A percentile compares a stretch with the other conserved stretches of the same genome.
Evolutionary conservation across 208 protist species (phyloP).

Genomic region (Leishmania tropica): DNA sequence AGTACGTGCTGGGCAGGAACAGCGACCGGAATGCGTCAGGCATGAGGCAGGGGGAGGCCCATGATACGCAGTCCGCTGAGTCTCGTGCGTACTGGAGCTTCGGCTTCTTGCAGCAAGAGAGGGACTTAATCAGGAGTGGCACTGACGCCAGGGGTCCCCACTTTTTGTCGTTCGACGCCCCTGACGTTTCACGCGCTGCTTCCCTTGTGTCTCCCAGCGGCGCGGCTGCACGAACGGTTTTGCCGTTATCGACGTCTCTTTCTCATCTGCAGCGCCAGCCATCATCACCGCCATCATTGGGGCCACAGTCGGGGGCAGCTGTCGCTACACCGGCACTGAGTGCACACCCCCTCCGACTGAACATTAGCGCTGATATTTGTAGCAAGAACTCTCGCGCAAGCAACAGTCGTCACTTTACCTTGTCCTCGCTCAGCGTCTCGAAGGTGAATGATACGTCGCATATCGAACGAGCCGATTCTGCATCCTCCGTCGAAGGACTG

Average conservation of each 20-base stretch:
- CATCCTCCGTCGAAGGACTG: not conserved
- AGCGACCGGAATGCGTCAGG: not conserved
- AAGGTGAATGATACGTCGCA: not conserved
- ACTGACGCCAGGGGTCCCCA: not conserved
- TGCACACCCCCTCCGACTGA: not conserved
- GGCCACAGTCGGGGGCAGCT: not conserved
- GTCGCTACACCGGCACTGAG: not conserved
- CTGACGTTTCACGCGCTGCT: no score
- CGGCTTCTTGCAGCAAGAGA: not conserved
- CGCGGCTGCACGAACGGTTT: not conserved
- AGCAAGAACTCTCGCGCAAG: not conserved
- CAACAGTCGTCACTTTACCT: not conserved
- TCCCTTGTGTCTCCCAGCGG: not conserved
- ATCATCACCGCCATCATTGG: not conserved
- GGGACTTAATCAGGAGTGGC: not conserved
- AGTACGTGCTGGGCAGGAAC: not conserved
- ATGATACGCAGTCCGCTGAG: not conserved
- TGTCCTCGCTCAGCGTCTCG: conserved; percentile 8
- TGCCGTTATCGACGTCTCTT: not conserved
- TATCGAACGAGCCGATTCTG: not conserved
- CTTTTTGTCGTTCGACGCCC: not conserved
- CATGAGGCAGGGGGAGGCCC: not conserved
- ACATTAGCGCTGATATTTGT: not conserved
- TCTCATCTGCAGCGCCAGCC: not conserved
- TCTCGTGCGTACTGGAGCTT: not conserved